Base-by-base conservation (phyloP, 805 yeast genomes). In the Candida orba region DNA sequence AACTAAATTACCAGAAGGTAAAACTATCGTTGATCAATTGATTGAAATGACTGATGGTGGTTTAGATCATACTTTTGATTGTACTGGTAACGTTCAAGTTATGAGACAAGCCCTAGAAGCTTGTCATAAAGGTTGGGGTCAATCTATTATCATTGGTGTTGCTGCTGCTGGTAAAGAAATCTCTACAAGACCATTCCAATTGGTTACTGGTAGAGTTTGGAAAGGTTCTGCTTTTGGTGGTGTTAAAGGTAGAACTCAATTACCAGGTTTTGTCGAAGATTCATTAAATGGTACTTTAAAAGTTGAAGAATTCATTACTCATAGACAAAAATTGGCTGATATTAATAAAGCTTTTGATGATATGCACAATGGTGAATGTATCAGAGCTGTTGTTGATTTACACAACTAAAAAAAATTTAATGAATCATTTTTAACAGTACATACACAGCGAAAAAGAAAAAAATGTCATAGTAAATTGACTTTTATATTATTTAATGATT, bases 201-300 rank as follows among this genome's bases (percentile, higher is more conserved):
- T 93, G 66, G 98, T 93, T 52, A 93, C 98, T 35, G 99, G 99
- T 57, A 83, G 99, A 71, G 95, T 86, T 42, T 91, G 99, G 98
- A 85, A 79, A 66, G 99, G 99, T 58, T 87, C 95, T 60, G 99
- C 99, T n/a, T 93, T 88, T 57, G 99, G 99, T 59, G 99, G 98
- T 65, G 89, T 93, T 62, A 93, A 93, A 71, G 98, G 99, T 63
- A 84, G 97, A 73, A 64, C 96, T 34, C 96, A 93, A 72, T 77
- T 93, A 72, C 97, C 95, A 40, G 87, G 80, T 18, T 74, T 90
- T 46, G 95, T 93, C 45, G 82, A 87, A 46, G 90, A 84, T 64
- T 91, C 91, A 68, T 66, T 85, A 72, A 66, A 68, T 36, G 96
- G 96, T 54, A 73, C 71, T 53, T 72, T 91, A 62, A 86, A 83